These are phyloP conservation scores for Aspergillus ochraceoroseus DNA, from an alignment of 2,329 filamentous ascomycete species.

Conservation along the genomic window DNA sequence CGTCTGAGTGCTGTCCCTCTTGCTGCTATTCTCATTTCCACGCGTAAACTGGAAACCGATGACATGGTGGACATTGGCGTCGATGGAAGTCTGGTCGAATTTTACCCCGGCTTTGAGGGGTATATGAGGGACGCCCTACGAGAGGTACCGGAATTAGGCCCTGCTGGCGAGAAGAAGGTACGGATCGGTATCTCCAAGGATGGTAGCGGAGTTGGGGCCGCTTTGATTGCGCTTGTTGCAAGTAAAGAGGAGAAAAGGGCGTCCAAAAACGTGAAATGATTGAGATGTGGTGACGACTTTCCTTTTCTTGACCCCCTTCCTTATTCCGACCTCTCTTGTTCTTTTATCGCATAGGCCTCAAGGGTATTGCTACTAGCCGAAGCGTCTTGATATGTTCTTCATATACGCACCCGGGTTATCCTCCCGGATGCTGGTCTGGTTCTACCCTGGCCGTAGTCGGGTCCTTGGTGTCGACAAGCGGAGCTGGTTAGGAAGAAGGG, in stretches of 20 bases:
- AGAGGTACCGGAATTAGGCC: constrained; percentile 71
- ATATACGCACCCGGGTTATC: neutral
- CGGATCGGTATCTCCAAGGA: constrained; percentile 96
- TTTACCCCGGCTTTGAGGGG: constrained; percentile 87
- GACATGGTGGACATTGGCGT: constrained; percentile 87
- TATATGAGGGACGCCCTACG: constrained; percentile 79
- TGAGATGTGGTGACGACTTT: constrained; percentile 7
- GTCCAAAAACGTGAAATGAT: constrained; percentile 12
- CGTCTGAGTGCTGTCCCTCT: constrained; percentile 83
- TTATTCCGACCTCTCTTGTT: neutral
- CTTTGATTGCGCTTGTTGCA: constrained; percentile 87
- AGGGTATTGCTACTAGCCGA: too few species aligned
- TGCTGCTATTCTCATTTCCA: constrained; percentile 75
- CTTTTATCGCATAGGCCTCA: neutral
- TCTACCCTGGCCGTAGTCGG: constrained; percentile 1
- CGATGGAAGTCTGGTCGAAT: constrained; percentile 89
- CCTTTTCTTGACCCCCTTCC: constrained; percentile 7
- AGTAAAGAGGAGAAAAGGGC: constrained; percentile 41
- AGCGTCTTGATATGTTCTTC: neutral
- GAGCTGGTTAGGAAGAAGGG: constrained; percentile 2
- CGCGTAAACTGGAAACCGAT: constrained; percentile 62
- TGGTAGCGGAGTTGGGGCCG: constrained; percentile 90
- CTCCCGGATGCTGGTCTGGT: neutral
- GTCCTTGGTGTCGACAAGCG: constrained; percentile 7
- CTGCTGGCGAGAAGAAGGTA: constrained; percentile 74